Percentiles rank a stretch among this genome's conserved stretches.
phyloP scores from a whole-genome alignment of 2,329 filamentous ascomycete species.

The Metarhizium robertsii region DNA sequence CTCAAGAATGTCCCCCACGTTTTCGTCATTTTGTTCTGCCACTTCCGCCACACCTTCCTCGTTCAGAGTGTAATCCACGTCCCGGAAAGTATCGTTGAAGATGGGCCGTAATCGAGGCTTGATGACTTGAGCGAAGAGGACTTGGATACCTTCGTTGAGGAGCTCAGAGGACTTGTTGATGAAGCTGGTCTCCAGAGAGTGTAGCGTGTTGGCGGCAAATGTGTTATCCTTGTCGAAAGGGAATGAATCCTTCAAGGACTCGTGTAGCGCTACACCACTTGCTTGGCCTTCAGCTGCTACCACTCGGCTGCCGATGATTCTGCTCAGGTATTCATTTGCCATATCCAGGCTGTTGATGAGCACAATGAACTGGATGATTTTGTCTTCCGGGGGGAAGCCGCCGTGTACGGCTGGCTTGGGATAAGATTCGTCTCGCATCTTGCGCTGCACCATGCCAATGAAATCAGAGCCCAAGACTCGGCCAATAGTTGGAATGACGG shows the following conservation, averaged over 20 bases:
- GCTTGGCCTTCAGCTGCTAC: slow-evolving; percentile 29
- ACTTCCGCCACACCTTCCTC: slow-evolving; percentile 51
- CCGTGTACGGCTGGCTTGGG: slow-evolving; percentile 72
- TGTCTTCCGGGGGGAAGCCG: slow-evolving; percentile 76
- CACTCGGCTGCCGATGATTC: slow-evolving; percentile 68
- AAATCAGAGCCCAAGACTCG: slow-evolving; percentile 83
- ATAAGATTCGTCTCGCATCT: slow-evolving; percentile 95
- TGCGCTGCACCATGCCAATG: slow-evolving; percentile 91
- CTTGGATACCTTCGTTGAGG: slow-evolving; percentile 72
- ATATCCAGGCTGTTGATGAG: slow-evolving; percentile 94
- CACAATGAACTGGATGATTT: slow-evolving; percentile 81
- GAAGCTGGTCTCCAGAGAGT: slow-evolving; percentile 62
- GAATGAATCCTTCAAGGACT: slow-evolving; percentile 56
- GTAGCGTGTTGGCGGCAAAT: slow-evolving; percentile 60
- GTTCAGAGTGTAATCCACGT: slow-evolving; percentile 72
- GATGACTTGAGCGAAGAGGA: slow-evolving; percentile 80
- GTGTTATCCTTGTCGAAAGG: slow-evolving; percentile 69
- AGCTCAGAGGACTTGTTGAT: slow-evolving; percentile 71
- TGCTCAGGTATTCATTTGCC: slow-evolving; percentile 78
- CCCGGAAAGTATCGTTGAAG: slow-evolving; percentile 80
- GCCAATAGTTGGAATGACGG: slow-evolving; percentile 68
- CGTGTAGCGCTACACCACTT: slow-evolving; percentile 26
- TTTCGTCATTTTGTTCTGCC: slow-evolving; percentile 42
- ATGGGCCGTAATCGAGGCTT: slow-evolving; percentile 78
- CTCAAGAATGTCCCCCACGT: slow-evolving; percentile 48